These are phyloP conservation scores for Ceriops decandra DNA, from an alignment of 345 rosid species.

Conservation along the genomic window DNA sequence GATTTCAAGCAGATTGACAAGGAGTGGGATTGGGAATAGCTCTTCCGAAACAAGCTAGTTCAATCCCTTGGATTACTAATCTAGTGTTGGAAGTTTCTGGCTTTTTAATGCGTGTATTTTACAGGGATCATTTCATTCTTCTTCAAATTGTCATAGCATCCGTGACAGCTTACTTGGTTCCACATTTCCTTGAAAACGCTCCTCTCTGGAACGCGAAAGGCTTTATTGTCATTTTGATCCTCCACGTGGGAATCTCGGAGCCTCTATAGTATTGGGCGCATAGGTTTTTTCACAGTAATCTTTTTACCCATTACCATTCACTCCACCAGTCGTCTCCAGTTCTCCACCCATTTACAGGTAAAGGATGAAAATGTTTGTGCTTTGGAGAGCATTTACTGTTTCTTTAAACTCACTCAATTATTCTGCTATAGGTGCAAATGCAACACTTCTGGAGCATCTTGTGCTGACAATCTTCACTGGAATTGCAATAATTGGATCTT, in stretches of 20 bases:
- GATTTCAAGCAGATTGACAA: constrained; percentile 86
- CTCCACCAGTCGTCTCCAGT: constrained; percentile 81
- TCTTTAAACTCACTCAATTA: not conserved
- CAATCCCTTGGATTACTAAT: not conserved
- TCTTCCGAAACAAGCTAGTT: not conserved
- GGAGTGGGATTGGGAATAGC: constrained; percentile 81
- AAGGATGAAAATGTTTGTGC: not conserved
- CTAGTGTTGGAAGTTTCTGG: not conserved
- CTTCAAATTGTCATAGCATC: constrained; percentile 72
- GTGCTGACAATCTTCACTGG: constrained; percentile 43
- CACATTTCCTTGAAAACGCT: constrained; percentile 38
- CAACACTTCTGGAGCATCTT: constrained; percentile 69
- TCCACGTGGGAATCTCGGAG: constrained; percentile 78
- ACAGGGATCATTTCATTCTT: constrained; percentile 88
- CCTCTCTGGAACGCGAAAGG: constrained; percentile 77
- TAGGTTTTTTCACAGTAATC: constrained; percentile 48
- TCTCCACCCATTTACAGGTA: constrained; percentile 72
- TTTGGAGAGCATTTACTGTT: not conserved
- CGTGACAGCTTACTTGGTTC: constrained; percentile 48
- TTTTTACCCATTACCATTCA: constrained; percentile 69
- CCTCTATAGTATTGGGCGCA: constrained; percentile 74
- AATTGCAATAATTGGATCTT: constrained; percentile 66
- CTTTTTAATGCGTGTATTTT: not conserved
- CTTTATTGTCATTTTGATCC: constrained; percentile 45
- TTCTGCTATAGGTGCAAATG: constrained; percentile 53